These are phyloP conservation scores for Pythium angustatum DNA, from an alignment of 352 stramenopile genomes.

Conservation along the genomic window DNA sequence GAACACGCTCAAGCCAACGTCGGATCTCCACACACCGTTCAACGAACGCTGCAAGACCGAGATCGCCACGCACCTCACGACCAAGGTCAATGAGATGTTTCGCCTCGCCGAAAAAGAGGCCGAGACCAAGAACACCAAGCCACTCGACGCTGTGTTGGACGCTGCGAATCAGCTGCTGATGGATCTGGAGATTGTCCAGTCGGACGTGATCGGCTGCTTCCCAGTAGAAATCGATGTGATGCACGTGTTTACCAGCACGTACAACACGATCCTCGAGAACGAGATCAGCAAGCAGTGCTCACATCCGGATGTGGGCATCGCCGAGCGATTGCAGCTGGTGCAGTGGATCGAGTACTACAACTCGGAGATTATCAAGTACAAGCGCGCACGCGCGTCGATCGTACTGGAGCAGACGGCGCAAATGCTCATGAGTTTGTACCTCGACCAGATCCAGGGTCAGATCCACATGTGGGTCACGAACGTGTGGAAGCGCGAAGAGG, in stretches of 20 bases:
- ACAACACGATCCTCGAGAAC: conserved; percentile 69
- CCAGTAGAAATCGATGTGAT: conserved; percentile 77
- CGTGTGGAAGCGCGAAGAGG: conserved; percentile 82
- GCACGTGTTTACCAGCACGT: conserved; percentile 75
- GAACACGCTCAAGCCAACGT: conserved; percentile 51
- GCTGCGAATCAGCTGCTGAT: conserved; percentile 76
- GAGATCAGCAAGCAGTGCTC: conserved; percentile 67
- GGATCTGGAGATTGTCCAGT: conserved; percentile 77
- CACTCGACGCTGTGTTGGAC: conserved; percentile 60
- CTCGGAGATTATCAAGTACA: conserved; percentile 84
- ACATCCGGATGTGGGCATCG: conserved; percentile 64
- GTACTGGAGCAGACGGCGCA: conserved; percentile 69
- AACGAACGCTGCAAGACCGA: conserved; percentile 65
- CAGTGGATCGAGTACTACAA: conserved; percentile 92
- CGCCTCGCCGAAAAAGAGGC: conserved; percentile 52
- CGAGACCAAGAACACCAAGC: conserved; percentile 49
- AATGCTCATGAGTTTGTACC: conserved; percentile 71
- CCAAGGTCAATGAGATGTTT: conserved; percentile 67
- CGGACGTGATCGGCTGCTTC: conserved; percentile 71
- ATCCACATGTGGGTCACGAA: conserved; percentile 86
- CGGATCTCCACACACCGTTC: conserved; percentile 47
- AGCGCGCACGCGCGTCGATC: conserved; percentile 62
- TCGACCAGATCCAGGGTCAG: conserved; percentile 76
- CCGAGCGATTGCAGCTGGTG: conserved; percentile 75
- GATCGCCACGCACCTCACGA: conserved; percentile 53